Conservation (phyloP, 306 rosid species). For the Fragaria iinumae region DNA sequence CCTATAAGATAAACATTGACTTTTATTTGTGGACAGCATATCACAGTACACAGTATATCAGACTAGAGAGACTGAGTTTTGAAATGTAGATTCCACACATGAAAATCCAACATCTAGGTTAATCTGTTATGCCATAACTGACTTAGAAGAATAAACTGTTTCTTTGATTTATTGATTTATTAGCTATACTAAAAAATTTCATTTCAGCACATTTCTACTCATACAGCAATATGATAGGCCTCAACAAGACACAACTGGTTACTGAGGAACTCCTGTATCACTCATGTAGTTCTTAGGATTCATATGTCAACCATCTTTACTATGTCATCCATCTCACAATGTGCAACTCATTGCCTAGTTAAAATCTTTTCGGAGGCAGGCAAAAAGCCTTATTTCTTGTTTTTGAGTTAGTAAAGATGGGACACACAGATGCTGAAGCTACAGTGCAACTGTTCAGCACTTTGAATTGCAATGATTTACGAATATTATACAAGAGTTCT, state of each 20-base stretch:
- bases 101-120: slow-evolving; percentile 5
- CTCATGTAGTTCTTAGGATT: neutral
- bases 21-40: slow-evolving; percentile 10
- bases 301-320: neutral
- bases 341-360: neutral
- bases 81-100: slow-evolving; percentile 1
- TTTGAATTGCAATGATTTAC: neutral
- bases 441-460: neutral
- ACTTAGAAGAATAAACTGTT: neutral
- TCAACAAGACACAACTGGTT: neutral
- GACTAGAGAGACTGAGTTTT: neutral
- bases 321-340: neutral
- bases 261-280: neutral
- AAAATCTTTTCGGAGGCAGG: neutral
- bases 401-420: neutral
- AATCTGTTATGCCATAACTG: neutral
- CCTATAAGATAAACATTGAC: slow-evolving; percentile 41
- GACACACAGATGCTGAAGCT: neutral
- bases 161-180: neutral
- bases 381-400: neutral
- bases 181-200: neutral
- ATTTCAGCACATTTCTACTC: neutral
- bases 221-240: neutral
- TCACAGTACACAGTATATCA: slow-evolving; percentile 11
- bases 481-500: neutral